Evolutionary conservation across 768 basidiomycete species (phyloP), one percentile per base, ranked within the genome.

Genomic region (Lactifluus echinatus): DNA sequence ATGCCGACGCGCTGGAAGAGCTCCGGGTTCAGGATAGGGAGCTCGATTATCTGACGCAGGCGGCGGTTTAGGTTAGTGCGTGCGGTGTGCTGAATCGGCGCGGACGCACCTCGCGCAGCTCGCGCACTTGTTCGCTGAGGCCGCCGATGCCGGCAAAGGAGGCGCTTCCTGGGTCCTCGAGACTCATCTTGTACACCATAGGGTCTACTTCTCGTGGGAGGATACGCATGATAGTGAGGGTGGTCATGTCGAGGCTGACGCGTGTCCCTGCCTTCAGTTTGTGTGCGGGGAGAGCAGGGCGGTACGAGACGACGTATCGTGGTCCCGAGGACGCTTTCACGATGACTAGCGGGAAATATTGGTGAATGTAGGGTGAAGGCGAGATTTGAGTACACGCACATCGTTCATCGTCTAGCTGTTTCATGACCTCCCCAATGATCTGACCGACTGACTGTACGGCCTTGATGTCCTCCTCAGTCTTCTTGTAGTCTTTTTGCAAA

Each of bases 201-300:
- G 96, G 96, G 69, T 99, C 96, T 7, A 99, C 92, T 70, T 99
- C 96, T 61, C 96, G 82, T 4, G 96, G 96, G 19, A 99, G 76
- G 51, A 98, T 95, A 36, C 96, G 89, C 93, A 99, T 98, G 67
- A 99, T 92, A 6, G 96, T 99, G 31, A 98, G 76, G 2, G 96
- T 98, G 3, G 96, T 99, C 96, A 99, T 98, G 71, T 99, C 96
- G 31, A 99, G 82, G 54, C 93, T 94, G 56, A 99, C 96, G 62
- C 96, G 89, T 3, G 91, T 91, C 49, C 93, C 93, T 4, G 89
- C 72, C 72, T 98, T 96, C 57, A 99, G 85, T 73, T 98, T 91
- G 28, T 82, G 78, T 45, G 84, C 85, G n/a, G 93, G 91, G 45
- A 98, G 79, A 12, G 93, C 83, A 8, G 93, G 93, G 43, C 96